Evolutionary conservation across 2,329 filamentous ascomycete species (phyloP).

Genomic region (Stylonectria norvegica): DNA sequence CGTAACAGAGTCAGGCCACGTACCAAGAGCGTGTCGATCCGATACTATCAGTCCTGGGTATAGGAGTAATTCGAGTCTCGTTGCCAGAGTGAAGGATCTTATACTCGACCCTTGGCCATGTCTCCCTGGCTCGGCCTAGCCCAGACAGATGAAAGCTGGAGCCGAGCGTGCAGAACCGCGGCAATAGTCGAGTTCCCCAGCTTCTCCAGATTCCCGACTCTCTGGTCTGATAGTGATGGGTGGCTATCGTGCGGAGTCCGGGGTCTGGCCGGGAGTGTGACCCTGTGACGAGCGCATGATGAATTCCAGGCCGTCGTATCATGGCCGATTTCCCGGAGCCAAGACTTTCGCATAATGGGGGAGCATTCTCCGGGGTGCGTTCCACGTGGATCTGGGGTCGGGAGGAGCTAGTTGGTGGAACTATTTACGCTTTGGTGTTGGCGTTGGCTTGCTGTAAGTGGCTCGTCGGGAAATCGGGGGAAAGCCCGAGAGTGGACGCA

Average conservation of each 20-base stretch:
- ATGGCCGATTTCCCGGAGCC: constrained; percentile 8
- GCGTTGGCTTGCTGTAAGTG: not conserved
- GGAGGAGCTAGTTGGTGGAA: constrained; percentile 3
- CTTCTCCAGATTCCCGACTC: constrained; percentile 6
- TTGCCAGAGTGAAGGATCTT: constrained; percentile 6
- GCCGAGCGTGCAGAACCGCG: not conserved
- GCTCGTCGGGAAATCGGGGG: constrained; percentile 10
- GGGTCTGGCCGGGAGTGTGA: constrained; percentile 5
- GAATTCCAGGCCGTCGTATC: not conserved
- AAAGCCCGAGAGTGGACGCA: constrained; percentile 5
- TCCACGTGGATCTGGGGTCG: constrained; percentile 1
- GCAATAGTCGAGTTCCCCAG: constrained; percentile 3
- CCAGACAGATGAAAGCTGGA: constrained; percentile 1
- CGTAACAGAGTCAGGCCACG: not conserved
- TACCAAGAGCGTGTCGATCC: not conserved
- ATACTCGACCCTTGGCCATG: constrained; percentile 2
- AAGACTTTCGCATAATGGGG: too few relatives aligned
- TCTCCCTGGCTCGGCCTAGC: not conserved
- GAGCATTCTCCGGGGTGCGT: too few relatives aligned
- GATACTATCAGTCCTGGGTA: too few relatives aligned
- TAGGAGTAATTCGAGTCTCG: not conserved
- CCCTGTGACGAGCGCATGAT: too few relatives aligned
- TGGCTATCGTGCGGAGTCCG: not conserved
- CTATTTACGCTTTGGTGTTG: not conserved
- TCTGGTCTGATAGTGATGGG: not conserved